Evolutionary conservation across 2,329 filamentous ascomycete species (phyloP), one percentile per base, ranked within the genome.

Genomic region (Aspergillus spinulosporus): DNA sequence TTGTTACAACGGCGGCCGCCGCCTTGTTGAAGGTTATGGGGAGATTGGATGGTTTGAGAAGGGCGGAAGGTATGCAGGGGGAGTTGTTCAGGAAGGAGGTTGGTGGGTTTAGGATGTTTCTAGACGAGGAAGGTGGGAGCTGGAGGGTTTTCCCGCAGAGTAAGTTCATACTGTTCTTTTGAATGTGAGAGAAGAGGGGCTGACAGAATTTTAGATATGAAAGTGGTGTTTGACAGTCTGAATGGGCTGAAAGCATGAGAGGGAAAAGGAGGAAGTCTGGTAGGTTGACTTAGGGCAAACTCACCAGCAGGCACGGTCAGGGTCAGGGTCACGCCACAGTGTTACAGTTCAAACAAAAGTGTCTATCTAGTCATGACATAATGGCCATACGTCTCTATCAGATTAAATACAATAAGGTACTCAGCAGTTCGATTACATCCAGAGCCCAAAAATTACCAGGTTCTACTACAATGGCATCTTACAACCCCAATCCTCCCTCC

Each of bases 41-140:
- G n/a, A 67, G 69, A 42, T 57, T 77, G 50, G 69, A 72, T 48
- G 75, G 76, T 52, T 65, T 76, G 7, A 68, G 73, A 26, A 73
- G 73, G n/a, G 68, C 73, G 5, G 73, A 73, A 5, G 74, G 75
- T 3, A 58, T 61, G 12, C 70, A 75, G 55, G 74, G 75, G 4
- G 60, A 71, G n/a, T 59, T 77, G 57, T 75, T 76, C 62, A 75
- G 67, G 50, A 64, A 76, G 28, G 54, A 67, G 15, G 72, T 66
- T 9, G 65, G 69, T 9, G 74, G 70, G 42, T 67, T 78, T 46
- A 68, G 72, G 5, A 68, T 72, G 57, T 78, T 77, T 57, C 75
- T 78, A 73, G 67, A 71, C 53, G 70, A 73, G 26, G 70, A 78
- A 54, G 74, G 76, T 42, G 73, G 72, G 50, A 64, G 67, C 32